These are phyloP conservation scores for Silene noctiflora DNA, from an alignment of 179 eudicot genomes.

Conservation along the genomic window DNA sequence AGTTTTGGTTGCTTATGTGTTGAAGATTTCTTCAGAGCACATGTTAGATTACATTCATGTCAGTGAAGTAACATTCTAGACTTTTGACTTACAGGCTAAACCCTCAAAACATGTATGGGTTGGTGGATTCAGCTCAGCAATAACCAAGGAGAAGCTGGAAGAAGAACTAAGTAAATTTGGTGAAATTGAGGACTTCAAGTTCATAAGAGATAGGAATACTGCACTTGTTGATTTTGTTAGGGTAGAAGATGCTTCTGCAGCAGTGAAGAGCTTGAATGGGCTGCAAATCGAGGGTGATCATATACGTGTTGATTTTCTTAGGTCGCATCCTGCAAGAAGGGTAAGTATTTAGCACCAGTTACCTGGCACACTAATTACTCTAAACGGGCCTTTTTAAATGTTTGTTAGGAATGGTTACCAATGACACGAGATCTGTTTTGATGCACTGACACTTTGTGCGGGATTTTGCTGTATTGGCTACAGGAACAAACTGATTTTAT, in stretches of 20 bases:
- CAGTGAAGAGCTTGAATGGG: conserved; percentile 71
- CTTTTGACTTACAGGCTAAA: conserved; percentile 62
- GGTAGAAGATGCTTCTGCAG: conserved; percentile 82
- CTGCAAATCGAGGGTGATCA: conserved; percentile 56
- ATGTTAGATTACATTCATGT: conserved; percentile 2
- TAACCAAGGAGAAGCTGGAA: conserved; percentile 74
- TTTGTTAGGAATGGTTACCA: conserved; percentile 1
- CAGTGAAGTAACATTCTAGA: conserved; percentile 1
- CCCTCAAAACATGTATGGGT: conserved; percentile 95
- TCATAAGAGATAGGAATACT: conserved; percentile 76
- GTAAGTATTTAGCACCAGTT: conserved; percentile 38
- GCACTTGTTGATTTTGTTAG: conserved; percentile 72
- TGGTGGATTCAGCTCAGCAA: conserved; percentile 67
- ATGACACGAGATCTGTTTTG: not conserved
- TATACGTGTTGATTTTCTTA: conserved; percentile 82
- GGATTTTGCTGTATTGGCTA: conserved; percentile 10
- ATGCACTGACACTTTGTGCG: conserved; percentile 16
- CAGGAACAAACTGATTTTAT: conserved; percentile 70
- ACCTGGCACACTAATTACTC: not conserved
- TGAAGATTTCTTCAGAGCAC: not conserved
- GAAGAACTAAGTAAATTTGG: conserved; percentile 72
- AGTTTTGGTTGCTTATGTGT: not conserved
- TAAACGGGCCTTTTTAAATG: not conserved
- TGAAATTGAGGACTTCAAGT: conserved; percentile 74
- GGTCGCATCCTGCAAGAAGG: conserved; percentile 70